Base-by-base conservation (phyloP, 352 stramenopile species). In the Pythium dissimile region DNA sequence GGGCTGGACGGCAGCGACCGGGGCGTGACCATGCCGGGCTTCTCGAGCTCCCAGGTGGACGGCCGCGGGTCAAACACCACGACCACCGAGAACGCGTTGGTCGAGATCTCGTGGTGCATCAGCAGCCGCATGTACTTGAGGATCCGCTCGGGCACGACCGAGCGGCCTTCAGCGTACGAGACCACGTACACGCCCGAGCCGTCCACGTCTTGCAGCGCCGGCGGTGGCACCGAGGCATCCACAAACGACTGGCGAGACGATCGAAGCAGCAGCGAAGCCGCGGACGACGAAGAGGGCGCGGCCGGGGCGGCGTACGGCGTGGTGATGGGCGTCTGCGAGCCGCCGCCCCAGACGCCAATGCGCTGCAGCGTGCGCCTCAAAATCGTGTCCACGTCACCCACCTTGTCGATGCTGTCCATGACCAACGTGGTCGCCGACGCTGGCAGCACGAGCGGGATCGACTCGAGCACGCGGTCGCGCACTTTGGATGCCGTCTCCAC, bases 71-170 rank as follows among this genome's bases (percentile, higher is more conserved):
- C 82, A 44, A 89, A 86, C 8, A 77, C 77, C 16, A 92, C 84
- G 21, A 92, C 79, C 31, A 90, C 81, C 31, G 79, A 85, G 67
- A 93, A 93, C 5, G 83, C 81, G 47, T 92, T 92, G n/a, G 83
- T 89, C 24, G 79, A 85, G 27, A 92, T 74, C 59, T 91, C 77
- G 54, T 91, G 82, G 56, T 93, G 81, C 84, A 93, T 93, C 27
- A 93, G 70, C 53, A 93, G 62, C 49, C 80, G 77, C 81, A 93
- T 91, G 68, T 90, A 90, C 68, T 93, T 91, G 54, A 93, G 69
- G 44, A 90, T 87, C 16, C 84, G 84, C 43, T 81, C 77, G 1
- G 84, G 81, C 6, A 93, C 80, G 2, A 92, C 72, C 2, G 77
- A 90, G 15, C 57, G 57, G 27, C 81, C 84, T 67, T 93, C 81